A percentile compares a stretch with the other conserved stretches of the same genome.
These are phyloP conservation scores for Neofusicoccum sp. DNA, from an alignment of 2,329 filamentous ascomycete genomes.

Conservation along the genomic window DNA sequence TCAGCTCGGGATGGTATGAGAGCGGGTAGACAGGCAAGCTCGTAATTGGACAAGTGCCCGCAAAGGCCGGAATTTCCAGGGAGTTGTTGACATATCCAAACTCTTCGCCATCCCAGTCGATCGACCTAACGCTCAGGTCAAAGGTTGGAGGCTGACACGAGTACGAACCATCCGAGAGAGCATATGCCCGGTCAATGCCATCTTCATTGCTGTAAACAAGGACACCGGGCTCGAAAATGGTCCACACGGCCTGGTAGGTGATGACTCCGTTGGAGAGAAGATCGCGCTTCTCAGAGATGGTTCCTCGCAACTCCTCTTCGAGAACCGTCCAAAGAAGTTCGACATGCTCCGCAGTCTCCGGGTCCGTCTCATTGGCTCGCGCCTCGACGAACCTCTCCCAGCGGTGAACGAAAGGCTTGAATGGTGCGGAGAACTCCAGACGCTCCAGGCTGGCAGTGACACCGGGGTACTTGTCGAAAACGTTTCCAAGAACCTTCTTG, in stretches of 20 bases:
- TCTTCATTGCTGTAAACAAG: constrained; percentile 21
- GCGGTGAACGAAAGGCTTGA: constrained; percentile 38
- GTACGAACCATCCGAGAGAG: constrained; percentile 19
- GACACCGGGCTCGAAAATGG: constrained; percentile 24
- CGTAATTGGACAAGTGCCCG: constrained; percentile 41
- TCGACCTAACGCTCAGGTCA: constrained; percentile 22
- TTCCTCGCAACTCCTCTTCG: constrained; percentile 17
- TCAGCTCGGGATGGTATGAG: constrained; percentile 36
- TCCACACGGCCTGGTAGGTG: constrained; percentile 22
- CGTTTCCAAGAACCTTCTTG: constrained; percentile 30
- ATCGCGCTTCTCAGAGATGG: constrained; percentile 22
- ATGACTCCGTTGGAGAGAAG: constrained; percentile 23
- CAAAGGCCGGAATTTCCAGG: constrained; percentile 22
- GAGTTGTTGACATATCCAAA: constrained; percentile 25
- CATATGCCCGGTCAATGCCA: constrained; percentile 22
- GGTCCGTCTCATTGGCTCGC: constrained; percentile 28
- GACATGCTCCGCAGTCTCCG: constrained; percentile 27
- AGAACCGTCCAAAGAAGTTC: constrained; percentile 29
- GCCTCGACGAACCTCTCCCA: constrained; percentile 31
- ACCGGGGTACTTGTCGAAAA: constrained; percentile 34
- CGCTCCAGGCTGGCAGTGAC: constrained; percentile 32
- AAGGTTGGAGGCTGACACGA: constrained; percentile 20
- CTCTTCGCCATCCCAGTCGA: constrained; percentile 29
- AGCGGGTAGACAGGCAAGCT: constrained; percentile 41
- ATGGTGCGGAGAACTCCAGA: constrained; percentile 34